Base-by-base conservation (phyloP, 2,329 filamentous ascomycete genomes). In the Domatiomyces catenatus region DNA sequence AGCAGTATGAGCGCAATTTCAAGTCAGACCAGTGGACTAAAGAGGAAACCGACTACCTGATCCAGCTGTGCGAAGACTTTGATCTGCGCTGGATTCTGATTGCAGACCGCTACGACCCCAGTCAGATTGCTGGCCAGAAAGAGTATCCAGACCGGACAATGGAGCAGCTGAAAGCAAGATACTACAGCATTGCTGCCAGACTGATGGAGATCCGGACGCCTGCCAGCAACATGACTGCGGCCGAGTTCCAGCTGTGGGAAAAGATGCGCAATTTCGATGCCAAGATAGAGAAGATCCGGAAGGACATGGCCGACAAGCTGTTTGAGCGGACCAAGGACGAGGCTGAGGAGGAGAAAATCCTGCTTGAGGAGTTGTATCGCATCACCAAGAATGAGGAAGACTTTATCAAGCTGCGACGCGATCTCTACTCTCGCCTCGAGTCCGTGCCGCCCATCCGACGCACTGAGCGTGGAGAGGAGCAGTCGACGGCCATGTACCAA, bases 41-140 rank as follows among this genome's bases (percentile, higher is more conserved):
- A 61, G 83, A 92, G 60, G 92, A 98, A 68, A 98, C 92, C 7
- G 88, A 95, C 63, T 95, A 95, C 63, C 69, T 98, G 55, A 76
- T 96, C 63, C 71, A 78, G 2, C 65, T 90, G 36, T 85, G 80
- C 12, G 75, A 75, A 51, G 83, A 89, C 46, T 94, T 81, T 62
- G 87, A 94, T 62, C 75, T 94, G 53, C 82, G 92, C 58, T 98
- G 92, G 88, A 77, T 90, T 2, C 66, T 96, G 15, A 86, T 98
- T 53, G 86, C 83, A 73, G 92, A 98, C 66, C 84, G 90, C 52
- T 98, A 95, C 69, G 86, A 94, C 49, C 94, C 56, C 12, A 24
- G 44, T 17, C 52, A 58, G 2, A 57, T 59, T 36, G 24, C 46
- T 15, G 68, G 44, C 68, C 69, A 72, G 54, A 70, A 42, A 15